Evolutionary conservation across 2,329 filamentous ascomycete genomes (phyloP), one percentile per base, ranked within the genome.

Genomic region (Alternaria sp.): DNA sequence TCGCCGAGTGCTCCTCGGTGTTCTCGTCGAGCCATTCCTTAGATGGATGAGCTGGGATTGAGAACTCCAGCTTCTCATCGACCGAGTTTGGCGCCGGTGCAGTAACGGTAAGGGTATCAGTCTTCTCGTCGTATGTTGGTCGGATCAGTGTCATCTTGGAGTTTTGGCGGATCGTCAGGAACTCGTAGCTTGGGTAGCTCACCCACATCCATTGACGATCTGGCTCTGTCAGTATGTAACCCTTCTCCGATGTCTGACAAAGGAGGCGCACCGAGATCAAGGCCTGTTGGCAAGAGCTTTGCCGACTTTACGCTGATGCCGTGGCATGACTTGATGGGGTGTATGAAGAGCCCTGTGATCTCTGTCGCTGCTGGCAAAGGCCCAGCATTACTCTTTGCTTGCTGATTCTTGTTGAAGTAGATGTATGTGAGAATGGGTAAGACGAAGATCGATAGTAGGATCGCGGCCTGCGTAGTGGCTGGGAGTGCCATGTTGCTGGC

Each of bases 131-230:
- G 60, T 88, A 80, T 3, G 79, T 78, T 1, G 87, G 88, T 33
- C 86, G 83, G 72, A 90, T 88, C 12, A 89, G 81, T 0, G 89
- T 90, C 87, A 91, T 89, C 43, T 83, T 80, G 5, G 87, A 82
- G 63, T 87, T 85, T 60, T 86, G 81, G 14, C 88, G 87, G 71
- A 90, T 90, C 3, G 88, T 90, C 56, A 90, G 75, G 73, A 90
- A 90, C 60, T 87, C 83, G 54, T 82, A 78, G 5, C 80, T 82
- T 15, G 83, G 79, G 2, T 84, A 82, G 33, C 86, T 83, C 51
- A 89, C 83, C 76, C 90, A 88, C 88, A 90, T 90, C 88, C 88
- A 90, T 66, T 87, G 85, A 7, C 88, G 82, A 73, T 90, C 89
- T 78, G 43, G 7, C 18, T 6, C 15, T n/a, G 53, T 72, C n/a